Base-by-base conservation (phyloP, 352 stramenopile genomes). In the Pythium aquatile region DNA sequence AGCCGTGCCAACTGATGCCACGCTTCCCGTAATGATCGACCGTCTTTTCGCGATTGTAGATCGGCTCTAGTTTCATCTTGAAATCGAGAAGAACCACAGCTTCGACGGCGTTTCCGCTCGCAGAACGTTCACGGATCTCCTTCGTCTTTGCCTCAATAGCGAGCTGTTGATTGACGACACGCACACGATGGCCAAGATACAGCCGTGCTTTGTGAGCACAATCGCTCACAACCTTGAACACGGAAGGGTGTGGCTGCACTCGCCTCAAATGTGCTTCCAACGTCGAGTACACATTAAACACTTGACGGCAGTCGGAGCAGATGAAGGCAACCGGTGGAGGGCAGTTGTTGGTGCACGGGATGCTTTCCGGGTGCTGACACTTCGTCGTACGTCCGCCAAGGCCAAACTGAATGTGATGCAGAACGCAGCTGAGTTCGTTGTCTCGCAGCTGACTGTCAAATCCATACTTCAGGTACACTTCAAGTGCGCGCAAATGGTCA, bases 61-160 rank as follows among this genome's bases (percentile, higher is more conserved):
- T 1, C 3, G 63, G 66, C 11, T 77, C 66, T 1, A 72, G 49
- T 29, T 79, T 77, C 68, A 77, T 81, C 33, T 78, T 78, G 63
- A 77, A 81, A 42, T 79, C 71, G 1, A 76, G 49, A 3, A 74
- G 48, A 0, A 77, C 37, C 4, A 77, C 37, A 0, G 68, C 71
- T 58, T 78, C 66, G 16, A 58, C 20, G 13, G 10, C 14, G 24
- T 55, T 67, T 1, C 20, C 44, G n/a, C 52, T 2, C 40, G 2
- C 35, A 9, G 35, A 42, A 14, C 30, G 47, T 35, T 65, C 66
- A 13, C 28, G 5, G 32, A 24, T 24, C 20, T 24, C 20, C 20
- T 24, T 24, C 20, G 20, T 24, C 20, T 24, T 24, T 24, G 20
- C 13, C n/a, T 58, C 24, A 29, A 72, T 37, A 2, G 17, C 48